phyloP scores from a whole-genome alignment of 306 rosid species.

The Vigna mungo region DNA sequence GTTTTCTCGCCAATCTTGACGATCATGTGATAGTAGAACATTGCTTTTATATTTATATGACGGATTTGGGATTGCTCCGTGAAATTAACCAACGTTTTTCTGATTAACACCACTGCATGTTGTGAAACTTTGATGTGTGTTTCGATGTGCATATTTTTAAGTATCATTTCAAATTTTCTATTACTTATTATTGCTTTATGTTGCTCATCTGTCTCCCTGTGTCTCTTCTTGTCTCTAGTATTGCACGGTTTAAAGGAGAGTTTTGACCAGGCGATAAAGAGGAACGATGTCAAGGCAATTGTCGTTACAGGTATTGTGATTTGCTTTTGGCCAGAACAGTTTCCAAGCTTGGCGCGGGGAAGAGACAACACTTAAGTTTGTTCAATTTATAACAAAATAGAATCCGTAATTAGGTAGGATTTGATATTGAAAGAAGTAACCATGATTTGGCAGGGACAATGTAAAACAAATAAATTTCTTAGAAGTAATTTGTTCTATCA shows the following conservation, averaged over 20 bases:
- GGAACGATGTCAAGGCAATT: conserved; percentile 92
- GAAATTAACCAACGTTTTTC: neutral
- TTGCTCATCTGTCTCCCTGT: conserved; percentile 31
- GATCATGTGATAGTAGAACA: neutral
- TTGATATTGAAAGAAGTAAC: conserved; percentile 1
- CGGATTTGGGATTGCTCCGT: neutral
- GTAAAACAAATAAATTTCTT: too few relatives aligned
- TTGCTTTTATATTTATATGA: neutral
- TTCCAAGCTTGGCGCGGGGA: conserved; percentile 17
- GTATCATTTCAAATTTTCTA: conserved; percentile 12
- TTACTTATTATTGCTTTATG: conserved; percentile 1
- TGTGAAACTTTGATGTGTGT: conserved; percentile 26
- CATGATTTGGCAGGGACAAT: too few relatives aligned
- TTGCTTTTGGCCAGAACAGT: conserved; percentile 19
- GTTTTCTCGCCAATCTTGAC: neutral
- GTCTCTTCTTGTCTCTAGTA: conserved; percentile 52
- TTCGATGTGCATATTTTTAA: conserved; percentile 3
- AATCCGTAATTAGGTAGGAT: neutral
- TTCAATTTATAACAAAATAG: neutral
- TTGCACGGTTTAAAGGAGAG: conserved; percentile 70
- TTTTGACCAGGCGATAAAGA: conserved; percentile 72
- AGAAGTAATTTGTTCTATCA: too few relatives aligned
- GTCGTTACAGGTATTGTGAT: conserved; percentile 72
- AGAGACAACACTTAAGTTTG: neutral
- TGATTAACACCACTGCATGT: neutral